These are phyloP conservation scores for Gnomoniopsis sp. DNA, from an alignment of 2,329 filamentous ascomycete genomes.

Conservation along the genomic window DNA sequence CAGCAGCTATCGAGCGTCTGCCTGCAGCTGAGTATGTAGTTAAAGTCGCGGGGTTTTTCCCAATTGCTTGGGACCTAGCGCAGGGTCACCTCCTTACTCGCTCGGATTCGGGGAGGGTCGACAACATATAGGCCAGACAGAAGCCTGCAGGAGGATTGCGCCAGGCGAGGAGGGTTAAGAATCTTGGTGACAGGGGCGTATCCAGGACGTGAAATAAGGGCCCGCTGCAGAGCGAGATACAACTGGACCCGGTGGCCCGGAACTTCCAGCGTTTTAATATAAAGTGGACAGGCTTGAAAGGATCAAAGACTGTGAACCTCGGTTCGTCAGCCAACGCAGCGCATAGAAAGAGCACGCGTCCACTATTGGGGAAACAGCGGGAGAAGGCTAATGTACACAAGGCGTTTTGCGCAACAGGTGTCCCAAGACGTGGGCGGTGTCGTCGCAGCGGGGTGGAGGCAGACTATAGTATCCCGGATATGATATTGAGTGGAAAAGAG, in stretches of 20 bases:
- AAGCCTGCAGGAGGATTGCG: conserved; percentile 10
- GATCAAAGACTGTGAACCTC: conserved; percentile 1
- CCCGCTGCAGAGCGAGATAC: conserved; percentile 7
- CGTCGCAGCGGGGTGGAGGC: conserved; percentile 16
- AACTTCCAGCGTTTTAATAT: conserved; percentile 16
- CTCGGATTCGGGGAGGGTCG: conserved; percentile 6
- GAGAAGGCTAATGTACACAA: neutral
- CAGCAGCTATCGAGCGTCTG: neutral
- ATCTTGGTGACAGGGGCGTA: conserved; percentile 12
- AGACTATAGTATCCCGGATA: conserved; percentile 11
- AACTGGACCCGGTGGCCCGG: conserved; percentile 7
- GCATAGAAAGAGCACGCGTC: neutral
- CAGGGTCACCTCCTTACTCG: conserved; percentile 8
- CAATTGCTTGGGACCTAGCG: neutral
- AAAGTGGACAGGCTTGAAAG: conserved; percentile 18
- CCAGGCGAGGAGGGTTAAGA: conserved; percentile 6
- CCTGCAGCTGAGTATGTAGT: neutral
- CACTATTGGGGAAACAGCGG: neutral
- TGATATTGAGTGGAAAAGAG: conserved; percentile 6
- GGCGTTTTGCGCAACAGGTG: conserved; percentile 5
- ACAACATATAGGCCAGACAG: conserved; percentile 9
- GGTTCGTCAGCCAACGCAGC: neutral
- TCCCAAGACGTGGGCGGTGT: neutral
- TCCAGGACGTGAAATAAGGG: conserved; percentile 7
- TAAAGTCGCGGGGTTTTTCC: conserved; percentile 2